A percentile compares a stretch with the other conserved stretches of the same genome.
These are phyloP conservation scores for Spergularia bocconei DNA, from an alignment of 148 eudicot genomes.

Conservation along the genomic window DNA sequence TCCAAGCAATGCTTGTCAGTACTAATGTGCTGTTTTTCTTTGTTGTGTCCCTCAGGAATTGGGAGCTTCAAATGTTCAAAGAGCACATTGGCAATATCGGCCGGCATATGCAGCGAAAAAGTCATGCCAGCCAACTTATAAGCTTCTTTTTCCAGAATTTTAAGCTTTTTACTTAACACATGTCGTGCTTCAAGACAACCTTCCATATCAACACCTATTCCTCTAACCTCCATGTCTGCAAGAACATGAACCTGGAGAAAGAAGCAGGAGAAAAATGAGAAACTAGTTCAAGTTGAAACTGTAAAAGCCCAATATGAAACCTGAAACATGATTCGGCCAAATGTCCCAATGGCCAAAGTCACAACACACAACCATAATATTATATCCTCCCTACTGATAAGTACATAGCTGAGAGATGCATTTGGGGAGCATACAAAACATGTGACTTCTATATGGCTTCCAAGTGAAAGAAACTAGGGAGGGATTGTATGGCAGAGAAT, in stretches of 20 bases:
- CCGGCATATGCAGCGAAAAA: conserved; percentile 79
- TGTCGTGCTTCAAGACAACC: conserved; percentile 84
- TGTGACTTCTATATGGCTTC: background rate
- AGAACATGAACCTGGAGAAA: conserved; percentile 71
- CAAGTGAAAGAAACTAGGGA: background rate
- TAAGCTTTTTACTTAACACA: conserved; percentile 71
- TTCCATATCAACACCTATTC: conserved; percentile 98
- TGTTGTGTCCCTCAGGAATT: conserved; percentile 65
- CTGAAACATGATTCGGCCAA: background rate
- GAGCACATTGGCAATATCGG: conserved; percentile 94
- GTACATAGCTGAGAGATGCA: too few relatives aligned
- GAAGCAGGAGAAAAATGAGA: conserved; percentile 7
- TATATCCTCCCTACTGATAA: background rate
- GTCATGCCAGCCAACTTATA: conserved; percentile 79
- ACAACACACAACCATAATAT: background rate
- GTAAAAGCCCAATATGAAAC: background rate
- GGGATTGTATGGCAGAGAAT: background rate
- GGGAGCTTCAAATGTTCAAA: conserved; percentile 86
- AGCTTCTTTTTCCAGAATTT: conserved; percentile 85
- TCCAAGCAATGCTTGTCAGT: conserved; percentile 95
- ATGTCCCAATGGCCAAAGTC: background rate
- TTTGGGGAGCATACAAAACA: background rate
- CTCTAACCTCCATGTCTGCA: conserved; percentile 91
- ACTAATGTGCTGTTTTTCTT: conserved; percentile 83
- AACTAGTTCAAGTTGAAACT: background rate